phyloP scores from a whole-genome alignment of 2,329 filamentous ascomycete species.

The Diaporthe humulicola region DNA sequence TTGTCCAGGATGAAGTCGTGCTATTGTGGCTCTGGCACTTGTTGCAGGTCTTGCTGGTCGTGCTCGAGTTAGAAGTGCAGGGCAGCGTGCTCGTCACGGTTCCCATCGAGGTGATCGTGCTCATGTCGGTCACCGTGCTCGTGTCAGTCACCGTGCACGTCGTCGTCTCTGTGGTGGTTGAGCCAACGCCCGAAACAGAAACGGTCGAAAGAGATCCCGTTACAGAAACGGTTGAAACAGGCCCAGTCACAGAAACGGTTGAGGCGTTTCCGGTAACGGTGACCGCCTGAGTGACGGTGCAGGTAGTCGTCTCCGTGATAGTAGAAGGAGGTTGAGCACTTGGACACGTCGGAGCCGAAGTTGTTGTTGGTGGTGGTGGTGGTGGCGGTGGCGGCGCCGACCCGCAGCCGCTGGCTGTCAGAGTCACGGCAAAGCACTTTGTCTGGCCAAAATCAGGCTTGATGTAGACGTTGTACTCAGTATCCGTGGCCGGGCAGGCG shows the following conservation, averaged over 20 bases:
- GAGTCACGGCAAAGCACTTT: slow-evolving; percentile 39
- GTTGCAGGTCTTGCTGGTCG: slow-evolving; percentile 5
- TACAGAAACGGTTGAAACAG: neutral
- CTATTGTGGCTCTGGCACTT: slow-evolving; percentile 12
- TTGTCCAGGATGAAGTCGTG: slow-evolving; percentile 7
- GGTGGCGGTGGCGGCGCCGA: slow-evolving; percentile 11
- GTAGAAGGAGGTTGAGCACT: neutral
- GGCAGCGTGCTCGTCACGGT: slow-evolving; percentile 8
- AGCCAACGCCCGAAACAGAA: slow-evolving; percentile 7
- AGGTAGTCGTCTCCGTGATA: slow-evolving; percentile 10
- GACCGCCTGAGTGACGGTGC: slow-evolving; percentile 12
- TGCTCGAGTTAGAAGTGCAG: neutral
- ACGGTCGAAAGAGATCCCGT: slow-evolving; percentile 4
- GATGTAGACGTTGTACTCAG: slow-evolving; percentile 42
- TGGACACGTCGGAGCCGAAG: slow-evolving; percentile 8
- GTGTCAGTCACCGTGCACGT: slow-evolving; percentile 6
- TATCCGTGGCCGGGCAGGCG: slow-evolving; percentile 41
- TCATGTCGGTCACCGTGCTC: slow-evolving; percentile 5
- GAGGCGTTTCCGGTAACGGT: neutral
- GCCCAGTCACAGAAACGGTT: neutral
- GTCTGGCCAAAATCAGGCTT: slow-evolving; percentile 39
- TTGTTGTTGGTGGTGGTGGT: neutral
- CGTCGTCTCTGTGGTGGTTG: slow-evolving; percentile 14
- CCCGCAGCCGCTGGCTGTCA: slow-evolving; percentile 8
- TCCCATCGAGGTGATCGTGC: slow-evolving; percentile 1